Evolutionary conservation across 106 monocot species (phyloP), one percentile per base, ranked within the genome.

Genomic region (Hemerocallis citrina): DNA sequence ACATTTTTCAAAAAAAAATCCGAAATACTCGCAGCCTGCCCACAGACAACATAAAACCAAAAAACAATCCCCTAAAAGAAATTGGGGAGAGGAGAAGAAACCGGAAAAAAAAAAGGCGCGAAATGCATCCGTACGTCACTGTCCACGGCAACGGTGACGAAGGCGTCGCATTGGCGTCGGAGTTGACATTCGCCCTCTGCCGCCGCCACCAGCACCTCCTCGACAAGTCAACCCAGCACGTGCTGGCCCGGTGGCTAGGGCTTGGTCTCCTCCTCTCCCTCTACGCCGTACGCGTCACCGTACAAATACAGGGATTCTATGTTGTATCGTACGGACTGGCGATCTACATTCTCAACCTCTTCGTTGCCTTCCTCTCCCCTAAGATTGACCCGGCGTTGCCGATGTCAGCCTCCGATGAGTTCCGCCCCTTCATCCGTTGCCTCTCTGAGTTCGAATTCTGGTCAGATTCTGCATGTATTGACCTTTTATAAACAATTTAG

Each of bases 361-460:
- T 91, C 54, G 83, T 92, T 69, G 80, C 69, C 68, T 92, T 92
- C 72, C 80, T 92, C 17, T 86, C 91, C 16, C 91, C 91, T 19
- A 82, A 80, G 73, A 77, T 75, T 8, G 86, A 92, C 47, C 25
- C 59, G 2, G 11, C 28, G 16, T 72, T 86, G n/a, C 86, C 91
- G 46, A 72, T 68, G 28, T 77, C 50, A 30, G 67, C 85, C 0
- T 51, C 85, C 20, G 91, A 85, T 24, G 91, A 91, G 71, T 91
- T 79, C 69, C 82, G 91, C 14, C 91, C 91, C 33, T 91, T 91
- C 46, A 79, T 91, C 14, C 62, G 85, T 33, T 79, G 86, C 35
- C 77, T 92, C 21, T 86, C 91, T 10, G 91, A 92, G 63, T 92
- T 92, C 70, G 83, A 92, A 55, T 92, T 92, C 66, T 92, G 91